Conservation (phyloP, 208 protist genomes). For the Leishmania guyanensis region DNA sequence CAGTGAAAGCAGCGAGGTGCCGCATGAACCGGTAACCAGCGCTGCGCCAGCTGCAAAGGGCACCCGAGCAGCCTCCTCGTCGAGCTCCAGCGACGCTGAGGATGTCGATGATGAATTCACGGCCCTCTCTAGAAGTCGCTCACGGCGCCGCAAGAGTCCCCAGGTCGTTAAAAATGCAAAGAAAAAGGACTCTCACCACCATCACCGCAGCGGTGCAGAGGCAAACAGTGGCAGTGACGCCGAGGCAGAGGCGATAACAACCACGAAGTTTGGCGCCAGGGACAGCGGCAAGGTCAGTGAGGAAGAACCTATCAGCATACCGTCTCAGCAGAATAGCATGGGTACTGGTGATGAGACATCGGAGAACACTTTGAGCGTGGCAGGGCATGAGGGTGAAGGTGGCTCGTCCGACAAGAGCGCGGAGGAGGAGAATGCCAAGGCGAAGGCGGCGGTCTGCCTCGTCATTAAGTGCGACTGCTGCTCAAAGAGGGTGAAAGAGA, state of each 20-base stretch:
- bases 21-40: conserved; percentile 40
- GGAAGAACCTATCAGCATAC: conserved; percentile 18
- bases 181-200: conserved; percentile 1
- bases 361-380: not conserved
- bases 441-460: not conserved
- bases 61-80: not conserved
- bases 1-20: conserved; percentile 15
- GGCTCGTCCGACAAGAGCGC: not conserved
- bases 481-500: conserved; percentile 5
- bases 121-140: conserved; percentile 16
- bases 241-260: not conserved
- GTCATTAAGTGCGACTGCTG: not conserved
- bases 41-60: conserved; percentile 12
- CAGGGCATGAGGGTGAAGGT: not conserved
- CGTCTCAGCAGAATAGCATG: not conserved
- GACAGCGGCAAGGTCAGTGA: conserved; percentile 5
- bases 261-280: not conserved
- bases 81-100: not conserved
- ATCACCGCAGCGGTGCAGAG: conserved; percentile 5
- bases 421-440: not conserved
- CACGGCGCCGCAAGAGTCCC: conserved; percentile 18
- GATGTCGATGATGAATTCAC: conserved; percentile 30
- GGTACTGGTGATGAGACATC: not conserved
- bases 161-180: conserved; percentile 11
- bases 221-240: not conserved